phyloP scores from a whole-genome alignment of 1,284 basidiomycete species.

The Ustilago curta region DNA sequence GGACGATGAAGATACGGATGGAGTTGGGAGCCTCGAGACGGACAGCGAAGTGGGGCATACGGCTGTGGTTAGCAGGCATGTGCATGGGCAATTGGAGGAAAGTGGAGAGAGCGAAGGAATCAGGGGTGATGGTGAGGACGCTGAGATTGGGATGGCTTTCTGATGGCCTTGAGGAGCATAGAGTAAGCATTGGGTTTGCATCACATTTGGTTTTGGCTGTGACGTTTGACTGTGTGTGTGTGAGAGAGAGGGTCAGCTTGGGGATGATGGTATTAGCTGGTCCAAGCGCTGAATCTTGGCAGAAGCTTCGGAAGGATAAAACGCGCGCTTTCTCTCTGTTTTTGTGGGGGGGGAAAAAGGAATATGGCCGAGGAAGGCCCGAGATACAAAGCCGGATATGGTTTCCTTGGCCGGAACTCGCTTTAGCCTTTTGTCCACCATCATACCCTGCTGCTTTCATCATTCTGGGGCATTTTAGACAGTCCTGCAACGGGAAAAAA shows the following conservation, averaged over 20 bases:
- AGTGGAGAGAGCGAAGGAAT: slow-evolving; percentile 6
- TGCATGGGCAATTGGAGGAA: slow-evolving; percentile 5
- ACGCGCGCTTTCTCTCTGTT: neutral
- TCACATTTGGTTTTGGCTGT: too few species aligned
- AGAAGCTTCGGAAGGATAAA: too few species aligned
- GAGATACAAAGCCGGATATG: too few species aligned
- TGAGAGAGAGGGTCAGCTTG: too few species aligned
- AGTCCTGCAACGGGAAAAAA: too few species aligned
- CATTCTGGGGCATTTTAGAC: too few species aligned
- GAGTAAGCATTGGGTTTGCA: slow-evolving; percentile 2
- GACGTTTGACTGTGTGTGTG: neutral
- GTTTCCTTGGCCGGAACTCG: neutral
- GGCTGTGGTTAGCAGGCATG: slow-evolving; percentile 6
- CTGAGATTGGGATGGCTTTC: slow-evolving; percentile 24
- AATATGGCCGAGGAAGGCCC: too few species aligned
- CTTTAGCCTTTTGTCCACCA: too few species aligned
- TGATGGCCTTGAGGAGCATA: slow-evolving; percentile 7
- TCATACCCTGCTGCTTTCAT: too few species aligned
- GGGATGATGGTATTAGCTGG: neutral
- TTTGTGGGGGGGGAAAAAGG: slow-evolving; percentile 1
- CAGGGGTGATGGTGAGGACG: neutral
- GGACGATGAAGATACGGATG: slow-evolving; percentile 21
- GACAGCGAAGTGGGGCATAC: slow-evolving; percentile 16
- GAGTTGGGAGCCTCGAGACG: slow-evolving; percentile 5
- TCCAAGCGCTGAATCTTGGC: neutral